phyloP scores from a whole-genome alignment of 768 basidiomycete genomes.

The Naganishia vishniacii region DNA sequence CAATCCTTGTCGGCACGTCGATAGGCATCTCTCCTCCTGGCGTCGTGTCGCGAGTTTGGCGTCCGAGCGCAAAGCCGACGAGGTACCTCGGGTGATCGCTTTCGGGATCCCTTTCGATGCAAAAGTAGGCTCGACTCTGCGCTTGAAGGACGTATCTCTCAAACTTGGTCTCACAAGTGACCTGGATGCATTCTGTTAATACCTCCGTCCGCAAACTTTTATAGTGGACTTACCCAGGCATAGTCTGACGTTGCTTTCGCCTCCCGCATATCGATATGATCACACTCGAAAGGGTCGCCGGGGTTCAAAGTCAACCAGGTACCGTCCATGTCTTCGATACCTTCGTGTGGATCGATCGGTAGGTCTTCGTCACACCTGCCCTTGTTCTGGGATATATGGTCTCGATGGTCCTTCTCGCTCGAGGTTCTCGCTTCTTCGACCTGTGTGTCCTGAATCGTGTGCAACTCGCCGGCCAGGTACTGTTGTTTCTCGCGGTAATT shows the following conservation, averaged over 20 bases:
- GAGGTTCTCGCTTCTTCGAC: too few species aligned
- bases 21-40: neutral
- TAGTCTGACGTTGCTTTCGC: neutral
- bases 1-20: neutral
- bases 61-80: neutral
- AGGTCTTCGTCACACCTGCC: too few species aligned
- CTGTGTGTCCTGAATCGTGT: too few species aligned
- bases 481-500: too few species aligned
- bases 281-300: conserved; percentile 13
- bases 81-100: neutral
- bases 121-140: neutral
- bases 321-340: too few species aligned
- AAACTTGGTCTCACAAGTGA: neutral
- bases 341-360: too few species aligned
- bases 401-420: too few species aligned
- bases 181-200: too few species aligned
- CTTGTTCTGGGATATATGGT: too few species aligned
- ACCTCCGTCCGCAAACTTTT: too few species aligned
- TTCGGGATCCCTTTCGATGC: neutral
- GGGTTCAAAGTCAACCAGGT: neutral
- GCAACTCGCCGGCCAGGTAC: too few species aligned
- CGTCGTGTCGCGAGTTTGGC: neutral
- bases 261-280: neutral
- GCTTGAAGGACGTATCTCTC: neutral
- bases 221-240: neutral